Percentiles rank a stretch among this genome's conserved stretches.
Conservation (phyloP, 306 rosid species). For the Senna tora region DNA sequence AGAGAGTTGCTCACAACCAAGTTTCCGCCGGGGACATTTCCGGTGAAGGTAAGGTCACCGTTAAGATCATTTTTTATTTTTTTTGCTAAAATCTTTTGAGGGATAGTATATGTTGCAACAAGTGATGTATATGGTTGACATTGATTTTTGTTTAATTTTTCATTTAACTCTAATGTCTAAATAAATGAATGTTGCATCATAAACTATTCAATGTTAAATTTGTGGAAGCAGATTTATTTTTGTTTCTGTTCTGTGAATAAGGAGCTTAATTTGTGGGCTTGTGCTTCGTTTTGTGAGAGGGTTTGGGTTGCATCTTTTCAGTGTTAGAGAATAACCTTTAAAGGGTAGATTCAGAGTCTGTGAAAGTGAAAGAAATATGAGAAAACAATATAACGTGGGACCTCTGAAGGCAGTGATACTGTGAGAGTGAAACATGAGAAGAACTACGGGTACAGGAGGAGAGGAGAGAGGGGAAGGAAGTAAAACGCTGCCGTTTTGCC, state of each 20-base stretch:
- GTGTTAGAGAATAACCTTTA: not conserved
- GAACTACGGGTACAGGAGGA: not conserved
- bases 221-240: not conserved
- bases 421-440: not conserved
- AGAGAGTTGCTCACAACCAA: constrained; percentile 92
- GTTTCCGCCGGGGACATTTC: constrained; percentile 92
- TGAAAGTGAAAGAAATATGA: not conserved
- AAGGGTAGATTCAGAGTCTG: not conserved
- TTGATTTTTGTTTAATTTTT: too few species aligned
- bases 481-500: not conserved
- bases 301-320: not conserved
- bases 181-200: too few species aligned
- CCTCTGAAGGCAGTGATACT: not conserved
- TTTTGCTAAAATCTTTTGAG: too few species aligned
- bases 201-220: too few species aligned
- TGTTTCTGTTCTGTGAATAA: not conserved
- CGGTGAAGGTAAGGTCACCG: constrained; percentile 79
- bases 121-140: too few species aligned
- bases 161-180: too few species aligned
- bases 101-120: too few species aligned
- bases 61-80: too few species aligned
- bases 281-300: not conserved
- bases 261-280: not conserved
- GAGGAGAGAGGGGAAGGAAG: not conserved
- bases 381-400: not conserved